Evolutionary conservation across 1,139 yeast species (phyloP), one percentile per base, ranked within the genome.

Genomic region (Eremothecium gossypii): DNA sequence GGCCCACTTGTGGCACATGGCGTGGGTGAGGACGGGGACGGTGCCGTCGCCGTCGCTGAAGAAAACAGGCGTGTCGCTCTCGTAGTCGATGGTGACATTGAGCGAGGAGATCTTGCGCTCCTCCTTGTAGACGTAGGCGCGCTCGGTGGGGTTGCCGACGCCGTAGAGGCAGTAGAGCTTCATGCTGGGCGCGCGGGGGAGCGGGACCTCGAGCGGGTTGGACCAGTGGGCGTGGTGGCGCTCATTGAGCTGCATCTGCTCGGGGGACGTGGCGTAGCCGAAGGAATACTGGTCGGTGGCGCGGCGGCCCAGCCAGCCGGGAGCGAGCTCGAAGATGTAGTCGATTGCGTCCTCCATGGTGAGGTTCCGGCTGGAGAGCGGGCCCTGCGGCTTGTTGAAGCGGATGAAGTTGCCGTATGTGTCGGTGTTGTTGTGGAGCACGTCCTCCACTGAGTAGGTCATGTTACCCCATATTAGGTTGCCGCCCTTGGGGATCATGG

Each of bases 1-100:
- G 53, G 82, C 79, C 97, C 97, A 89, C 56, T 83, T 81, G 57
- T 89, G 96, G 53, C 77, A 73, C 73, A 76, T 74, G 2, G 85
- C 57, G 54, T 91, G 97, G 1, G 96, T 81, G 51, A 87, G 64
- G 17, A 91, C 60, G 5, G 96, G 85, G 5, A 91, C 85, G 0
- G 98, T 91, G 2, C 98, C 98, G 60, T 91, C 98, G 17, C 98
- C 98, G 57, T 91, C 96, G 1, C 95, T 84, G 58, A 85, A 70
- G 35, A 71, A 71, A 1, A 91, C 96, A 0, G 94, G 75, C 58
- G 52, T 61, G 1, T 77, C 79, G 3, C 76, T 66, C 45, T 78
- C 81, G 36, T 63, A 61, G 36, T 71, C 72, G 41, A 91, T 85
- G 0, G 89, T 74, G 45, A 83, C 73, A 49, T 82, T 77, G 45